Conservation (phyloP, 495 filamentous ascomycete species). For the Aspergillus homomorphus region DNA sequence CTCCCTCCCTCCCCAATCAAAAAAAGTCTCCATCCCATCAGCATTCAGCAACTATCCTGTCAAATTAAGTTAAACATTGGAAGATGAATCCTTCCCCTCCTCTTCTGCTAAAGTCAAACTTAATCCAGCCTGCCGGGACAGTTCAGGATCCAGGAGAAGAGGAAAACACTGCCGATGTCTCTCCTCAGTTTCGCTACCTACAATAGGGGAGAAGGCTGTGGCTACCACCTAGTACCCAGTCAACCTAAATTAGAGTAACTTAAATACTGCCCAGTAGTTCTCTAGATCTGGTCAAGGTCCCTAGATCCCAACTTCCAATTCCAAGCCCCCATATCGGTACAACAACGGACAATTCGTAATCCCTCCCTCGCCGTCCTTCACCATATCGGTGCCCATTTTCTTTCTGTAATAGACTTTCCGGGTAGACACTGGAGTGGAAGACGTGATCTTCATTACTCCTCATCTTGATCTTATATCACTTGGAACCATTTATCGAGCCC, state of each 20-base stretch:
- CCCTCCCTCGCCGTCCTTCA: background rate
- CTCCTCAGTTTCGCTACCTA: background rate
- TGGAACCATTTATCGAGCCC: background rate
- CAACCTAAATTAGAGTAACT: background rate
- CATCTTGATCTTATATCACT: background rate
- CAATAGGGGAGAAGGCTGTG: background rate
- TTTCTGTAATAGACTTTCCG: background rate
- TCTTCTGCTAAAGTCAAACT: constrained; percentile 43
- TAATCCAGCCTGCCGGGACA: constrained; percentile 43
- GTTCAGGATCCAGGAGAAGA: constrained; percentile 24
- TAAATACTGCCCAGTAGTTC: background rate
- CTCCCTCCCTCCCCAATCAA: too few relatives aligned
- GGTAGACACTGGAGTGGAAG: background rate
- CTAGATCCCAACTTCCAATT: background rate
- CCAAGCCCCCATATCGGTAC: background rate
- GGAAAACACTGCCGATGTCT: constrained; percentile 16
- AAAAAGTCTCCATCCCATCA: too few relatives aligned
- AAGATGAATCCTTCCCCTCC: constrained; percentile 21
- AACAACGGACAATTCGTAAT: background rate
- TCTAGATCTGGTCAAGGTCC: background rate
- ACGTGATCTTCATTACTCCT: background rate
- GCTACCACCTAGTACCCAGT: background rate
- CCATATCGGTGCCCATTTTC: constrained; percentile 1
- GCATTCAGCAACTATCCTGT: too few relatives aligned
- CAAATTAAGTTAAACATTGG: background rate